Evolutionary conservation across 2,329 filamentous ascomycete species (phyloP).

Genomic region (Verruconis gallopava): DNA sequence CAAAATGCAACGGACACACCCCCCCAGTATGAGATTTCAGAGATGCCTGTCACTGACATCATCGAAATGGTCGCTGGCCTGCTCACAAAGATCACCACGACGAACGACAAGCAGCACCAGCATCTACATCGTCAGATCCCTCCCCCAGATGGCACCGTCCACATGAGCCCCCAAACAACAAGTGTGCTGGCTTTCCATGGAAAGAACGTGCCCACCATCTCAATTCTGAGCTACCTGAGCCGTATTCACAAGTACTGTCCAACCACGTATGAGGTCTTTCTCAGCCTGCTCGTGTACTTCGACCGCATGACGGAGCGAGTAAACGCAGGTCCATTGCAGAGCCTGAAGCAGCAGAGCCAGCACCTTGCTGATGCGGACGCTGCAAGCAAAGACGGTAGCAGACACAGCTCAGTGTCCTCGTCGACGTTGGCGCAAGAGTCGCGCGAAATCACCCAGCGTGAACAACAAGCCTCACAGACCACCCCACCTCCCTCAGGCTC

Average conservation of each 20-base stretch:
- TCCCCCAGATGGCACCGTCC: slow-evolving; percentile 44
- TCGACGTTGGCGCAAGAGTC: slow-evolving; percentile 8
- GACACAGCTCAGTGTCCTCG: slow-evolving; percentile 24
- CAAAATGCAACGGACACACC: slow-evolving; percentile 36
- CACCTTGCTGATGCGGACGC: slow-evolving; percentile 27
- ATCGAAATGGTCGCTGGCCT: slow-evolving; percentile 98
- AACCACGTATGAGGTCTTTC: slow-evolving; percentile 94
- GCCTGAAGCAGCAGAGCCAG: slow-evolving; percentile 41
- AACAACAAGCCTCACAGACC: background rate
- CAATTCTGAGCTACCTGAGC: slow-evolving; percentile 87
- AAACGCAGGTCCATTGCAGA: slow-evolving; percentile 65
- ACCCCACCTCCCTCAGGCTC: slow-evolving; percentile 38
- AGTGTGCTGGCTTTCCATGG: slow-evolving; percentile 91
- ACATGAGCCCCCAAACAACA: slow-evolving; percentile 49
- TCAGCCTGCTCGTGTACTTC: slow-evolving; percentile 92
- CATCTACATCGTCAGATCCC: slow-evolving; percentile 66
- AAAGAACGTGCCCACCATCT: slow-evolving; percentile 95
- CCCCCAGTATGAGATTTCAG: slow-evolving; percentile 82
- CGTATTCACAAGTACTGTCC: slow-evolving; percentile 98
- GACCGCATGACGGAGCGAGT: slow-evolving; percentile 97
- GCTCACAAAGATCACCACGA: slow-evolving; percentile 91
- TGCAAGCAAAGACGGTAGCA: slow-evolving; percentile 35
- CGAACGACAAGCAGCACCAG: slow-evolving; percentile 90
- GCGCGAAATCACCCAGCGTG: slow-evolving; percentile 15
- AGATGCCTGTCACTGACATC: slow-evolving; percentile 91